Conservation (phyloP, 768 basidiomycete species). For the Xerocomus potaroensis region DNA sequence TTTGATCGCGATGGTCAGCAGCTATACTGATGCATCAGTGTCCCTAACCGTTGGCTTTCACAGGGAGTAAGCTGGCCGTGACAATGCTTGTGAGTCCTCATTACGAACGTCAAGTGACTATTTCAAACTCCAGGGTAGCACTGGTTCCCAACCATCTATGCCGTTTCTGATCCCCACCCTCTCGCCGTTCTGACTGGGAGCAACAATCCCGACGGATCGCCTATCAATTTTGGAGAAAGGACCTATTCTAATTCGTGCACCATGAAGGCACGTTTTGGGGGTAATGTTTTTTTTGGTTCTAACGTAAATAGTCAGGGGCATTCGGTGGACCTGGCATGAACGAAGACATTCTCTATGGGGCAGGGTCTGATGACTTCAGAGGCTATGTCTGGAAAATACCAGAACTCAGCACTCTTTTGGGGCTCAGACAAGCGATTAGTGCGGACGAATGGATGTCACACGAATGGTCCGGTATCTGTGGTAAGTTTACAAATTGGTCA, state of each 20-base stretch:
- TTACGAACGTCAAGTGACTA: not conserved
- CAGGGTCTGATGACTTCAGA: slow-evolving; percentile 83
- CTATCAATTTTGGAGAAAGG: slow-evolving; percentile 41
- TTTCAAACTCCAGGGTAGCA: slow-evolving; percentile 39
- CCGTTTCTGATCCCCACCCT: slow-evolving; percentile 62
- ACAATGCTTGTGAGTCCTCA: slow-evolving; percentile 55
- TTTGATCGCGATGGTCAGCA: slow-evolving; percentile 64
- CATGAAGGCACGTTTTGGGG: slow-evolving; percentile 54
- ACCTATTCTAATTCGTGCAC: slow-evolving; percentile 72
- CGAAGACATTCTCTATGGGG: slow-evolving; percentile 56
- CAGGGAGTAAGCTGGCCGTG: slow-evolving; percentile 61
- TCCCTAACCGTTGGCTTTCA: not conserved
- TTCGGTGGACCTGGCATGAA: slow-evolving; percentile 61
- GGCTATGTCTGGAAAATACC: slow-evolving; percentile 80
- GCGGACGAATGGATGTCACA: slow-evolving; percentile 42
- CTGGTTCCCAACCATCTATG: slow-evolving; percentile 67
- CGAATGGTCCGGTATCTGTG: slow-evolving; percentile 28
- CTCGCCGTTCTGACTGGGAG: slow-evolving; percentile 63
- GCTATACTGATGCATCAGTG: not conserved
- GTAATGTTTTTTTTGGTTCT: not conserved
- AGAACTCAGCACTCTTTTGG: slow-evolving; percentile 37
- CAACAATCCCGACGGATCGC: slow-evolving; percentile 52
- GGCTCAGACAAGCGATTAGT: slow-evolving; percentile 43
- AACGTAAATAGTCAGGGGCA: slow-evolving; percentile 55
- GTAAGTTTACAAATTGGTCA: slow-evolving; percentile 21